Percentiles rank a stretch among this genome's conserved stretches.
These are phyloP conservation scores for Thermomucor indicae-seudaticae DNA, from an alignment of 371 early-diverging fungal species.

Conservation along the genomic window DNA sequence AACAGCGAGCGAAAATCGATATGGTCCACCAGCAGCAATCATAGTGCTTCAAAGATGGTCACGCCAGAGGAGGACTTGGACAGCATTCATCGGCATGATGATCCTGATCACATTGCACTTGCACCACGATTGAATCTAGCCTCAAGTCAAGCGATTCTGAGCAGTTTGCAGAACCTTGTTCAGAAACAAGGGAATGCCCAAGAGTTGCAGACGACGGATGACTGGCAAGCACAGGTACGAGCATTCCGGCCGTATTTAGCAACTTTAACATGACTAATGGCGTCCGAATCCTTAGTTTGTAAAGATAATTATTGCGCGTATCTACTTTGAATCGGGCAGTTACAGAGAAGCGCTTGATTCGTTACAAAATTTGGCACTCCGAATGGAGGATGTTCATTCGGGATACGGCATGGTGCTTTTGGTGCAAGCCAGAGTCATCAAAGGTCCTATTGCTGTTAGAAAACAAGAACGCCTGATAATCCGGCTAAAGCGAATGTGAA, in stretches of 20 bases:
- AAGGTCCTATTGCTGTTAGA: constrained; percentile 23
- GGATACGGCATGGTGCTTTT: constrained; percentile 56
- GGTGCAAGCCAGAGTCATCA: constrained; percentile 46
- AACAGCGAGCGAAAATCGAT: too few species aligned
- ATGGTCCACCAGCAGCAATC: too few species aligned
- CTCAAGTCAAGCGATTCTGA: constrained; percentile 12
- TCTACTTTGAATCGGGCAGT: constrained; percentile 24
- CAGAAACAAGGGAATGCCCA: background rate
- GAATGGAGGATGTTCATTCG: constrained; percentile 27
- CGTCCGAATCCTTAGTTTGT: constrained; percentile 5
- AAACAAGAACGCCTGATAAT: too few species aligned
- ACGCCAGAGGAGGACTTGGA: too few species aligned
- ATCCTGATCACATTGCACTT: background rate
- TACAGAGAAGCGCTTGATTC: constrained; percentile 32
- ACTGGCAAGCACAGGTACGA: background rate
- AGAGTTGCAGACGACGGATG: background rate
- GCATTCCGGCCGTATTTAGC: too few species aligned
- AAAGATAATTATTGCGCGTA: constrained; percentile 31
- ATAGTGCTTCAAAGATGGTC: too few species aligned
- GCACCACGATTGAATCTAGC: constrained; percentile 5
- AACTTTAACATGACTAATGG: too few species aligned
- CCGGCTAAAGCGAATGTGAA: too few species aligned
- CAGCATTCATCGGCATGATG: background rate
- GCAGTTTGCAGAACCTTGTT: constrained; percentile 8
- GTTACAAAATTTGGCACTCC: constrained; percentile 23